These are phyloP conservation scores for Cyclotella distinguenda DNA, from an alignment of 108 stramenopile genomes.

Conservation along the genomic window DNA sequence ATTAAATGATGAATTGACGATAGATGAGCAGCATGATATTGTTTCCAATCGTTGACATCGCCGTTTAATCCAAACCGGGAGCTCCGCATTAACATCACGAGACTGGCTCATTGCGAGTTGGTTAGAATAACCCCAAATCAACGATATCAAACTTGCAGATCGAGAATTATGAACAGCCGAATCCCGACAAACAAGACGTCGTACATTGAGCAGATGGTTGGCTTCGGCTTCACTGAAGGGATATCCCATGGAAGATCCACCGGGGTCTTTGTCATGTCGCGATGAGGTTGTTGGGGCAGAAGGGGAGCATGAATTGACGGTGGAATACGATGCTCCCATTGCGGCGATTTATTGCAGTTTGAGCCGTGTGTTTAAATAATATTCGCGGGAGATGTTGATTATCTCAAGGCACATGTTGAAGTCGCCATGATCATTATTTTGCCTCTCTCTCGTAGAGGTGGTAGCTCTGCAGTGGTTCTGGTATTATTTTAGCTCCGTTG, in stretches of 20 bases:
- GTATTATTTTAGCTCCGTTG: too few relatives aligned
- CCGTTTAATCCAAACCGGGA: neutral
- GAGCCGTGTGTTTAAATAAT: too few relatives aligned
- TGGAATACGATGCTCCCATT: neutral
- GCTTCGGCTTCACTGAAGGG: neutral
- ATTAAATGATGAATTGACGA: slow-evolving; percentile 2
- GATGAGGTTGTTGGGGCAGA: neutral
- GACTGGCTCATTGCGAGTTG: neutral
- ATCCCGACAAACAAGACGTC: neutral
- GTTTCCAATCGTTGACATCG: slow-evolving; percentile 24
- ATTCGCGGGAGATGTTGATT: too few relatives aligned
- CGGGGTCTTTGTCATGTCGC: neutral
- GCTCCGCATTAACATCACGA: neutral
- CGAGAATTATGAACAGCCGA: neutral
- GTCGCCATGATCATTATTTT: too few relatives aligned
- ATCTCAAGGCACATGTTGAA: too few relatives aligned
- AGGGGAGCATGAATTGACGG: neutral
- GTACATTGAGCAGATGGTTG: neutral
- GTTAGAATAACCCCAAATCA: slow-evolving; percentile 8
- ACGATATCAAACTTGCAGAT: neutral
- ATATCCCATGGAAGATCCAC: neutral
- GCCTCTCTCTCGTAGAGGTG: too few relatives aligned
- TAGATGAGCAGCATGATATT: slow-evolving; percentile 3
- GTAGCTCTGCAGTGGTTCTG: too few relatives aligned
- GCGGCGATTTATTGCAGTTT: too few relatives aligned